Evolutionary conservation across 768 basidiomycete genomes (phyloP).

Genomic region (Trametopsis cervina): DNA sequence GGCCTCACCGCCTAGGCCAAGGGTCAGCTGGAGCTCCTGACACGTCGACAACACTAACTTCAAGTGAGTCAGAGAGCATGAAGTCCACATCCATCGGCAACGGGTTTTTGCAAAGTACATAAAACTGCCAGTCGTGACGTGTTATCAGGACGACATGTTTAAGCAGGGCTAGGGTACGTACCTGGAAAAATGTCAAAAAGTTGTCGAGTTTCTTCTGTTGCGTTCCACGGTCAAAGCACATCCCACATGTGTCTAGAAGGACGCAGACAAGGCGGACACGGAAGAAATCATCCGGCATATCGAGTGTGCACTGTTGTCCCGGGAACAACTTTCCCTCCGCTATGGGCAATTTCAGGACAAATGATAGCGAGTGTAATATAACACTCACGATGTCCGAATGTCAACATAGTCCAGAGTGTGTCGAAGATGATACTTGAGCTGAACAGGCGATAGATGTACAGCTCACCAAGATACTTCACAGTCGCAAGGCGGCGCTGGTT

Average conservation of each 20-base stretch:
- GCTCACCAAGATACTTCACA: constrained; percentile 91
- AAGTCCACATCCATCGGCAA: constrained; percentile 98
- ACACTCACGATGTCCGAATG: constrained; percentile 89
- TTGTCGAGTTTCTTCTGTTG: constrained; percentile 91
- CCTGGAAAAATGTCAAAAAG: constrained; percentile 92
- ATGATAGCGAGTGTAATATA: background rate
- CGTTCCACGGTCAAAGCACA: constrained; percentile 94
- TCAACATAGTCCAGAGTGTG: constrained; percentile 88
- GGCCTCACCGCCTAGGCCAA: constrained; percentile 73
- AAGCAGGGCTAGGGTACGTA: constrained; percentile 25
- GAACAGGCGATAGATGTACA: constrained; percentile 93
- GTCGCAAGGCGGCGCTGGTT: constrained; percentile 91
- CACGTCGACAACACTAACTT: constrained; percentile 38
- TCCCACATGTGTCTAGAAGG: constrained; percentile 90
- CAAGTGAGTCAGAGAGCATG: constrained; percentile 91
- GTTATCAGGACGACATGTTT: constrained; percentile 2
- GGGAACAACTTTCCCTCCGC: constrained; percentile 88
- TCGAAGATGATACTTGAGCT: constrained; percentile 90
- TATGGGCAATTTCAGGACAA: constrained; percentile 27
- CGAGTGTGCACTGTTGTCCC: constrained; percentile 63
- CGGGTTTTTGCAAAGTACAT: constrained; percentile 80
- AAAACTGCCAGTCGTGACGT: constrained; percentile 43
- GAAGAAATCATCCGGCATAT: constrained; percentile 96
- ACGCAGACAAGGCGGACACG: constrained; percentile 87
- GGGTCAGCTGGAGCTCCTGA: constrained; percentile 1